phyloP scores from a whole-genome alignment of 2,329 filamentous ascomycete species.

The Aschersonia sp. region DNA sequence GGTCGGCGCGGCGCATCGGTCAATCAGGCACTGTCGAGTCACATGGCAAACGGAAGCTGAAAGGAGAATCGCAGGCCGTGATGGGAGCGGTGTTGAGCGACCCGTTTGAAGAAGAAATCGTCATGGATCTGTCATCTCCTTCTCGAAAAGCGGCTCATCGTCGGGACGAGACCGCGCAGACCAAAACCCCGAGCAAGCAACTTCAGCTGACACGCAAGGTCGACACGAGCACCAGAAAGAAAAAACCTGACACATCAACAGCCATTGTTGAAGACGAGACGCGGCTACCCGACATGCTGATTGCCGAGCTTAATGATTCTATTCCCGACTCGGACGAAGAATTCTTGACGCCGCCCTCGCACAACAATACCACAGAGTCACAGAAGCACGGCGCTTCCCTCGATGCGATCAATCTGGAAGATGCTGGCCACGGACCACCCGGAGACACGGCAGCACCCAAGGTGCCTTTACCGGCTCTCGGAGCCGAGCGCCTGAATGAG shows the following conservation, averaged over 20 bases:
- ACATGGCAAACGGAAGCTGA: conserved; percentile 7
- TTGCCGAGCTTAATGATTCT: conserved; percentile 13
- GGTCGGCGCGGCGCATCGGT: conserved; percentile 9
- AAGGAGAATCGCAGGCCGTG: neutral
- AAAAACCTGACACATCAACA: conserved; percentile 5
- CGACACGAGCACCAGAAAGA: conserved; percentile 5
- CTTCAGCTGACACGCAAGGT: conserved; percentile 3
- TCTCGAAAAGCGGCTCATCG: conserved; percentile 8
- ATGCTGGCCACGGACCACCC: neutral
- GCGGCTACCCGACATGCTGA: conserved; percentile 4
- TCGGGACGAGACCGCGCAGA: conserved; percentile 1
- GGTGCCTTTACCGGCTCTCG: neutral
- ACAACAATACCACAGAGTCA: conserved; percentile 4
- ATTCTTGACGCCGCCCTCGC: conserved; percentile 22
- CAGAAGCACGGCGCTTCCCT: neutral
- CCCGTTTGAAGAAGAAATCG: conserved; percentile 5
- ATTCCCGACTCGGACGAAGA: conserved; percentile 46
- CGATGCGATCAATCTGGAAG: neutral
- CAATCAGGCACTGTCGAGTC: conserved; percentile 6
- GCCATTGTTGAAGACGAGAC: conserved; percentile 1
- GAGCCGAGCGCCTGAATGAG: no score
- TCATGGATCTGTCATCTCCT: conserved; percentile 12
- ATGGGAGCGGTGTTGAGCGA: no score
- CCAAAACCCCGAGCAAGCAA: conserved; percentile 4
- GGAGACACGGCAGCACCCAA: neutral